phyloP scores from a whole-genome alignment of 352 stramenopile genomes.

The Thalassiosira exigua region DNA sequence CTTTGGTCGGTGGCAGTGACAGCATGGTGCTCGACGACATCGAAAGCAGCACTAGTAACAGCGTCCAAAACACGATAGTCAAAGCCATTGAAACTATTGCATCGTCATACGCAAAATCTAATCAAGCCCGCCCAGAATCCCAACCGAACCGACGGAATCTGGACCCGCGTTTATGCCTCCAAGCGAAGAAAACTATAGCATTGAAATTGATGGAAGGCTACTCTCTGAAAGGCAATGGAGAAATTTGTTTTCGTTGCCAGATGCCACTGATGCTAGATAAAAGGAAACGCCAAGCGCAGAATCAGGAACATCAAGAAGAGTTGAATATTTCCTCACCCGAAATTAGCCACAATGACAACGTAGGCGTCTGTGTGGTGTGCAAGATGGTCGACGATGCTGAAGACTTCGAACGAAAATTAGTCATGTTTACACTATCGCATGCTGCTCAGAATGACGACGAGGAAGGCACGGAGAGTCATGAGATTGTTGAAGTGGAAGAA shows the following conservation, averaged over 20 bases:
- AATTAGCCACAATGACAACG: background rate
- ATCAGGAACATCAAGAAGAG: background rate
- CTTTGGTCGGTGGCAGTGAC: too few relatives aligned
- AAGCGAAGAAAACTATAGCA: background rate
- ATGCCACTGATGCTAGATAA: background rate
- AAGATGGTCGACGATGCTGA: background rate
- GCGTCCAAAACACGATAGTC: too few relatives aligned
- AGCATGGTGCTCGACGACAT: too few relatives aligned
- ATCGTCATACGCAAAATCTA: too few relatives aligned
- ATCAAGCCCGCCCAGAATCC: too few relatives aligned
- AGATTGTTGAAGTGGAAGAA: background rate
- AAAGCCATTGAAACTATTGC: too few relatives aligned
- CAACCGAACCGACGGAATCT: background rate
- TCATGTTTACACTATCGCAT: background rate
- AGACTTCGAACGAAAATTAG: background rate
- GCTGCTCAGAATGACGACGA: background rate
- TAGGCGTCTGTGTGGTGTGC: background rate
- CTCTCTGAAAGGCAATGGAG: background rate
- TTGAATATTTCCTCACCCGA: background rate
- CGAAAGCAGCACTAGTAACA: too few relatives aligned
- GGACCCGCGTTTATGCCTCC: background rate
- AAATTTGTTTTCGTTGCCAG: background rate
- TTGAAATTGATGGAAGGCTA: background rate
- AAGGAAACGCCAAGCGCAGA: background rate
- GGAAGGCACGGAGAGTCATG: too few relatives aligned